Percentiles rank a stretch among this genome's conserved stretches.
Conservation (phyloP, 495 filamentous ascomycete species). For the Ramalina intermedia region DNA sequence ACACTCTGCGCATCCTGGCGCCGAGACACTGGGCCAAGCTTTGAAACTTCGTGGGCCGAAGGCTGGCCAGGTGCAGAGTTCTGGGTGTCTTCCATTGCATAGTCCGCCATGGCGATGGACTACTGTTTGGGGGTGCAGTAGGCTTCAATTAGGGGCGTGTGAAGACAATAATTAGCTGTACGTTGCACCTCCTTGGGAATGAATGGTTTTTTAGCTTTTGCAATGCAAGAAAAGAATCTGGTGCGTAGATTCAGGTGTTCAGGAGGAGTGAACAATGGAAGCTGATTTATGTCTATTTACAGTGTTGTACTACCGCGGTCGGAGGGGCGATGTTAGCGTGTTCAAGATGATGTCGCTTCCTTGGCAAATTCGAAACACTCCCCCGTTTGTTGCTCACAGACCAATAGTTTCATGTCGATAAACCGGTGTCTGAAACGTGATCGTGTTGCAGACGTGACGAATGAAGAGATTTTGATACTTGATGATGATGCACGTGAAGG, state of each 20-base stretch:
- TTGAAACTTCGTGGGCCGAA: slow-evolving; percentile 34
- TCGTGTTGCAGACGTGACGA: too few species aligned
- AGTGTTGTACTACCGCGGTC: not conserved
- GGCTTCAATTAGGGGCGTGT: not conserved
- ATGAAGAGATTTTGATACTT: too few species aligned
- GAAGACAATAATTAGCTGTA: too few species aligned
- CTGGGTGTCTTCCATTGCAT: slow-evolving; percentile 55
- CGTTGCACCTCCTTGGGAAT: not conserved
- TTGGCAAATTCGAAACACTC: too few species aligned
- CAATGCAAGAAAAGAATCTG: too few species aligned
- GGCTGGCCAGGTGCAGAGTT: slow-evolving; percentile 50
- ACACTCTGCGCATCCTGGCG: slow-evolving; percentile 55
- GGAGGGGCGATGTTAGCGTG: not conserved
- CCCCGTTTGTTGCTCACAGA: too few species aligned
- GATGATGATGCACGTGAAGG: too few species aligned
- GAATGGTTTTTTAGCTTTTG: not conserved
- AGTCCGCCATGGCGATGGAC: slow-evolving; percentile 37
- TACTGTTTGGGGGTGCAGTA: not conserved
- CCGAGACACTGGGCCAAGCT: slow-evolving; percentile 43
- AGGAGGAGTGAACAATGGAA: not conserved
- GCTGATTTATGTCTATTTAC: not conserved
- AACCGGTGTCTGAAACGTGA: too few species aligned
- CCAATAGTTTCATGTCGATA: too few species aligned
- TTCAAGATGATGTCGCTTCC: too few species aligned
- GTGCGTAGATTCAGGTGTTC: too few species aligned